Evolutionary conservation across 2,329 filamentous ascomycete genomes (phyloP).

Genomic region (Fusarium poae): DNA sequence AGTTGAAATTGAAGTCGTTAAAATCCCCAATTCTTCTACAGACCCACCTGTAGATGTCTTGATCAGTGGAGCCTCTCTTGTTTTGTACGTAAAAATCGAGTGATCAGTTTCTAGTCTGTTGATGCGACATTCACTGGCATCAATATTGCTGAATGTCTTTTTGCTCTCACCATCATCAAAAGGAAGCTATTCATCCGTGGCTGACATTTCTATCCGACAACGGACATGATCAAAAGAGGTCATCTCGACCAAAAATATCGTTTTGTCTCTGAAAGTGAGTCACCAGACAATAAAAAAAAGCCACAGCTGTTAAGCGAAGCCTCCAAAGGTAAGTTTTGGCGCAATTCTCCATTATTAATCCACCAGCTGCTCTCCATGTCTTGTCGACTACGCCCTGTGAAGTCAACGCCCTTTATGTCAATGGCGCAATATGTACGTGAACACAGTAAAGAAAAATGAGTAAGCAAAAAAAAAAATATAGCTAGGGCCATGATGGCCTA

Average conservation of each 20-base stretch:
- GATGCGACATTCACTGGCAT: not conserved
- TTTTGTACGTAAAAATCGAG: slow-evolving; percentile 40
- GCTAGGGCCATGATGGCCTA: not conserved
- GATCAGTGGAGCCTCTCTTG: slow-evolving; percentile 11
- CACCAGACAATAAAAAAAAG: slow-evolving; percentile 32
- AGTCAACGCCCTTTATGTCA: slow-evolving; percentile 19
- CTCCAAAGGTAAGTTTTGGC: slow-evolving; percentile 13
- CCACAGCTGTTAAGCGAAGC: slow-evolving; percentile 29
- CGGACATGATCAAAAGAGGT: slow-evolving; percentile 2
- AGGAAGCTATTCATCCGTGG: not conserved
- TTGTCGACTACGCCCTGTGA: slow-evolving; percentile 39
- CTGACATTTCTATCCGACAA: slow-evolving; percentile 23
- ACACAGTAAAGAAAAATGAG: not conserved
- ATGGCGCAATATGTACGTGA: slow-evolving; percentile 20
- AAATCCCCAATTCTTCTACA: slow-evolving; percentile 8
- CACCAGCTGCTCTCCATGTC: slow-evolving; percentile 29
- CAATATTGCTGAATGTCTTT: not conserved
- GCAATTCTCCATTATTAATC: slow-evolving; percentile 41
- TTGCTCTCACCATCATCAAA: slow-evolving; percentile 3
- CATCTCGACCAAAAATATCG: not conserved
- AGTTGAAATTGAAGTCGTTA: not conserved
- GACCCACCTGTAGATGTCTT: slow-evolving; percentile 36
- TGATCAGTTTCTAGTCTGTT: slow-evolving; percentile 4
- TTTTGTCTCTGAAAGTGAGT: slow-evolving; percentile 17
- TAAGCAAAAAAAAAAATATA: not conserved